Percentiles rank a stretch among this genome's conserved stretches.
Conservation (phyloP, 2,329 filamentous ascomycete genomes). For the Colletotrichum horii region DNA sequence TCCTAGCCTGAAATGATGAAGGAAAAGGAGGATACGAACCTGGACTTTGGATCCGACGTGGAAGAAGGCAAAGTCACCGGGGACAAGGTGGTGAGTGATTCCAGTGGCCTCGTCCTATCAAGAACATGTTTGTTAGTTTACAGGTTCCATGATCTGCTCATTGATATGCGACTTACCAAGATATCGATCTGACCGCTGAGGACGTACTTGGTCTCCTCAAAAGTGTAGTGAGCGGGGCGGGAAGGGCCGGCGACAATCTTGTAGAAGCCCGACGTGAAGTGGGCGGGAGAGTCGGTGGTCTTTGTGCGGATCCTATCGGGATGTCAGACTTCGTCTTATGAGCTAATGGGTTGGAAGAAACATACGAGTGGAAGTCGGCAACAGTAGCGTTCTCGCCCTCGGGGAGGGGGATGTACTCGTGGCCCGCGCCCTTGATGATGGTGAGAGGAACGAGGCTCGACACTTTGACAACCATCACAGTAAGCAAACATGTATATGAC, state of each 20-base stretch:
- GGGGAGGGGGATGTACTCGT: slow-evolving; percentile 14
- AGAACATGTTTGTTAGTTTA: background rate
- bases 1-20: background rate
- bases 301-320: slow-evolving; percentile 1
- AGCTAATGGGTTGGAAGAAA: fast-evolving
- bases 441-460: slow-evolving; percentile 16
- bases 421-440: slow-evolving; percentile 19
- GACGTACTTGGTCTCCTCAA: slow-evolving; percentile 35
- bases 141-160: fast-evolving
- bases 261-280: slow-evolving; percentile 8
- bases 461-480: slow-evolving; percentile 2
- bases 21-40: background rate
- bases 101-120: background rate
- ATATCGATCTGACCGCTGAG: slow-evolving; percentile 21
- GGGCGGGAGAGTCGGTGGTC: background rate
- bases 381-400: slow-evolving; percentile 16
- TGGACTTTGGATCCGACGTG: background rate
- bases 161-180: background rate
- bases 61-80: slow-evolving; percentile 2
- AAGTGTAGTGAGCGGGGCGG: slow-evolving; percentile 6
- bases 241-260: slow-evolving; percentile 18
- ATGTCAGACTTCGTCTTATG: background rate
- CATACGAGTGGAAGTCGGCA: slow-evolving; percentile 19
- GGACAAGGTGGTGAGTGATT: background rate
- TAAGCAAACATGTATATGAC: background rate